Evolutionary conservation across 495 filamentous ascomycete genomes (phyloP), one percentile per base, ranked within the genome.

Genomic region (Daldinia concentrica): DNA sequence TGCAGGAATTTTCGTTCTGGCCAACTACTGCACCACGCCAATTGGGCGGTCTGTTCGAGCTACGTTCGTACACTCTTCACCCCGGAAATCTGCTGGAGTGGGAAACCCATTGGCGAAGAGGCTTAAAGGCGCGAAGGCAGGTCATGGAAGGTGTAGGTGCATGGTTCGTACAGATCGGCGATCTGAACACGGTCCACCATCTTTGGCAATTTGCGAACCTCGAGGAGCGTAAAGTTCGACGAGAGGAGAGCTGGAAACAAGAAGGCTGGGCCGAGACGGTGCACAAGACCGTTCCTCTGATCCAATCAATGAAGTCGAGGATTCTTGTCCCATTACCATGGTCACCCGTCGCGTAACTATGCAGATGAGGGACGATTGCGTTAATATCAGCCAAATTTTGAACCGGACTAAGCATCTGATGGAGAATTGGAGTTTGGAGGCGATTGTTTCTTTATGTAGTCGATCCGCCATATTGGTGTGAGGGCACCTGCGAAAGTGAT

Each of bases 1-100:
- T 99, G 95, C 95, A 99, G 79, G 95, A 99, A 79, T 99, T 99
- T 82, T 96, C 92, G 57, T 99, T 99, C 87, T 99, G 95, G 95
- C 95, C 95, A 0, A 99, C 95, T 1, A 94, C 93, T 0, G 86
- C 95, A 0, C 95, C 95, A 0, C 93, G 95, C 36, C 84, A 90
- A 66, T 87, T 99, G 6, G 95, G 95, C 68, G 95, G 95, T 24
- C 80, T 99, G 32, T 99, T 99, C 77, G 95, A 99, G 85, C 88
- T 99, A 14, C 93, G 95, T 29, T 98, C 95, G 15, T 99, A 99
- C 84, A 98, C 95, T 6, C 86, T 99, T 9, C 92, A 97, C 79
- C 95, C 95, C 0, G 95, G 95, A 27, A 97, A 97, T 76, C 86
- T 99, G 12, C 85, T 98, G 17, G 95, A 99, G 82, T 99, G 95